A percentile compares a stretch with the other conserved stretches of the same genome.
These are phyloP conservation scores for Pleurozium schreberi DNA, from an alignment of 225 moss, liverwort and hornwort genomes.

Conservation along the genomic window DNA sequence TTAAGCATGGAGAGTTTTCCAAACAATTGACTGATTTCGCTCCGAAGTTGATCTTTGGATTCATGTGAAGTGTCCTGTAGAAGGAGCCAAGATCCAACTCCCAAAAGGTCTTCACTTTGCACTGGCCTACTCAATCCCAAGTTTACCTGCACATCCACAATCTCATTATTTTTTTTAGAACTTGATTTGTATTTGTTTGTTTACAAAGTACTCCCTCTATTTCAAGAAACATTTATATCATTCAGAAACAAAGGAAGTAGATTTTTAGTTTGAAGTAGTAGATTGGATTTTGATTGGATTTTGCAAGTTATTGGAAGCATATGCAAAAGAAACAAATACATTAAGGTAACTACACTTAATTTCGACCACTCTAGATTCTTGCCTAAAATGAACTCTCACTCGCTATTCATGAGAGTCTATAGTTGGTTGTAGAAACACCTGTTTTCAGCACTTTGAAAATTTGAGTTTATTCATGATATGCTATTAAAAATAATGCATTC, in stretches of 20 bases:
- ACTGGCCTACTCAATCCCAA: conserved; percentile 51
- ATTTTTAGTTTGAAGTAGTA: neutral
- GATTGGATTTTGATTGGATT: no score
- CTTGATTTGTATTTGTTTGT: neutral
- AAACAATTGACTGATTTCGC: conserved; percentile 64
- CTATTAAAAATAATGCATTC: no score
- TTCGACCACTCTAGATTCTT: no score
- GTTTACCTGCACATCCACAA: conserved; percentile 47
- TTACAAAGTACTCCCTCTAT: no score
- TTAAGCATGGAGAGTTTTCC: conserved; percentile 73
- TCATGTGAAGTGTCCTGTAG: conserved; percentile 39
- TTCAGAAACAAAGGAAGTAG: no score
- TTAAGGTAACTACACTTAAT: no score
- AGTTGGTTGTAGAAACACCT: no score
- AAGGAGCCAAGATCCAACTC: conserved; percentile 78
- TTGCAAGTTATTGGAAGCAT: neutral
- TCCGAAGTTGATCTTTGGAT: conserved; percentile 38
- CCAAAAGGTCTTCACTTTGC: conserved; percentile 71
- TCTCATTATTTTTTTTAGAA: neutral
- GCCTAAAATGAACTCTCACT: no score
- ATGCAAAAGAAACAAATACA: neutral
- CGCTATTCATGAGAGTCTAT: no score
- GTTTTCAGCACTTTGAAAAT: no score
- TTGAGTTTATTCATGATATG: no score
- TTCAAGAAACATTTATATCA: no score